phyloP scores from a whole-genome alignment of 305 asterid species.

The Rubia tinctorum region DNA sequence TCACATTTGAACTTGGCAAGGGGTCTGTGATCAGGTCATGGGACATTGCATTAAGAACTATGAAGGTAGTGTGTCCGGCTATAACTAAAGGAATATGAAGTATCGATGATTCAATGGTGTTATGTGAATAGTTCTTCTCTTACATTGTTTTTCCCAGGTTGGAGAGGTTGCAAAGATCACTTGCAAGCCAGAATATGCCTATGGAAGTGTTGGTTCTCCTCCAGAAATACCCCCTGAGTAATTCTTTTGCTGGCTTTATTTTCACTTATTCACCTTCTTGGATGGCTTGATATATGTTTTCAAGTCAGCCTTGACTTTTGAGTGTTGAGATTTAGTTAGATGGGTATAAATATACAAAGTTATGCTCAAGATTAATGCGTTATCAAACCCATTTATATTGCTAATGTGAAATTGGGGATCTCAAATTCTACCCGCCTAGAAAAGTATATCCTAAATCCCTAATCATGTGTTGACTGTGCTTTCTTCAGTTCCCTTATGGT shows the following conservation, averaged over 20 bases:
- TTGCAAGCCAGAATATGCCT: conserved; percentile 94
- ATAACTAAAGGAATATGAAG: neutral
- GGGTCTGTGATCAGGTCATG: conserved; percentile 94
- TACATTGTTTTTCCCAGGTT: conserved; percentile 47
- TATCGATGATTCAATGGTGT: neutral
- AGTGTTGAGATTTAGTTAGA: neutral
- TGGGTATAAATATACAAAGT: neutral
- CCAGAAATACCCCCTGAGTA: conserved; percentile 96
- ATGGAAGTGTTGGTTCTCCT: conserved; percentile 94
- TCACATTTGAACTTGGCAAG: conserved; percentile 76
- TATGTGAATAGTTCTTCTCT: conserved; percentile 3
- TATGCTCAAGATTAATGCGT: neutral
- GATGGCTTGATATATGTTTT: neutral
- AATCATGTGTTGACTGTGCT: neutral
- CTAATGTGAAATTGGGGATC: too few relatives aligned
- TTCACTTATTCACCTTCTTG: neutral
- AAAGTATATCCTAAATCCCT: neutral
- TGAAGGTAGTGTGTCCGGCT: conserved; percentile 56
- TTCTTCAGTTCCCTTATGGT: neutral
- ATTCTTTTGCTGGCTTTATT: neutral
- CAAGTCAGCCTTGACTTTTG: neutral
- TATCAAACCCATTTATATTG: neutral
- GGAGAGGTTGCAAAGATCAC: conserved; percentile 91
- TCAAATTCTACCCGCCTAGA: neutral
- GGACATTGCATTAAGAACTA: conserved; percentile 87